phyloP scores from a whole-genome alignment of 805 yeast species.

The Candida ponderosae region DNA sequence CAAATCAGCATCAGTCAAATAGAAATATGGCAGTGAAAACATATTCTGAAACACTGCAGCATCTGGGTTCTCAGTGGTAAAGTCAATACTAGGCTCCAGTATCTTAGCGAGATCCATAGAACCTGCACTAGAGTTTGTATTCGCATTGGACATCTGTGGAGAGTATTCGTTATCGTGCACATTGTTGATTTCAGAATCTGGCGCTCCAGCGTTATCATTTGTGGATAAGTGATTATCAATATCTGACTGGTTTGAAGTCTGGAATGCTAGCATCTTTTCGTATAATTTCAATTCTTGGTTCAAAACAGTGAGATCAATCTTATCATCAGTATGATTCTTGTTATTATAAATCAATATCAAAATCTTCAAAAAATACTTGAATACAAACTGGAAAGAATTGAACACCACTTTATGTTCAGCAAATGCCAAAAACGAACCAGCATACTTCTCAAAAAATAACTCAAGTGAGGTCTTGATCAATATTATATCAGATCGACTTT shows the following conservation, averaged over 20 bases:
- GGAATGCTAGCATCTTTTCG: neutral
- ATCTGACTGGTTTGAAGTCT: no score
- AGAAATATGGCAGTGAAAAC: neutral
- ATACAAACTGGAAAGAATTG: slow-evolving; percentile 6
- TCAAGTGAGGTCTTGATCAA: slow-evolving; percentile 6
- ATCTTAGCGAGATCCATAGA: neutral
- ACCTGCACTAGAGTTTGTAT: neutral
- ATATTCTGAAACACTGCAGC: neutral
- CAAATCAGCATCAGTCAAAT: neutral
- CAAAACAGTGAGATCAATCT: slow-evolving; percentile 4
- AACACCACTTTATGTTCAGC: slow-evolving; percentile 4
- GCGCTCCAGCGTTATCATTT: no score
- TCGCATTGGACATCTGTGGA: no score
- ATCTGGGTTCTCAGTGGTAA: neutral
- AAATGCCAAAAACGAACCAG: neutral
- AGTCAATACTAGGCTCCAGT: neutral
- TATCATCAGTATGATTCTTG: neutral
- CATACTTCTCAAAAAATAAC: slow-evolving; percentile 5
- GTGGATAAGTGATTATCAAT: no score
- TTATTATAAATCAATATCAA: slow-evolving; percentile 13
- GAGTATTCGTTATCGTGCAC: no score
- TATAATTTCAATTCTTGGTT: slow-evolving; percentile 7
- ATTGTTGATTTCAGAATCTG: no score
- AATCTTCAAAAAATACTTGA: slow-evolving; percentile 14
- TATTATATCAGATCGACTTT: slow-evolving; percentile 8